phyloP scores from a whole-genome alignment of 108 stramenopile genomes.

The Heterococcus sp. region DNA sequence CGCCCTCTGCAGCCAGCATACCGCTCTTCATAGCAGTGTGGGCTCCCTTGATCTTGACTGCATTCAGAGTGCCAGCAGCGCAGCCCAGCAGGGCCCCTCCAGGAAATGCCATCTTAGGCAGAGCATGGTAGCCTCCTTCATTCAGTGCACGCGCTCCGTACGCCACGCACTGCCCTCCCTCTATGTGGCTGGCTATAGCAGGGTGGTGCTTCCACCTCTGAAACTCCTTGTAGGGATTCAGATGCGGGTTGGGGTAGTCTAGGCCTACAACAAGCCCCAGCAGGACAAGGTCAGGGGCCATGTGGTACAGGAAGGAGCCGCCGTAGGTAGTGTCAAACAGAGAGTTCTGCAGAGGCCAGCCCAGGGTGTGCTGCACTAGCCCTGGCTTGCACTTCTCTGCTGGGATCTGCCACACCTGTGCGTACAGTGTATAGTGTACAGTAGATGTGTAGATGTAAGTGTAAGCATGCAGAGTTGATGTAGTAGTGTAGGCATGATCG shows the following conservation, averaged over 20 bases:
- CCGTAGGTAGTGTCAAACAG: conserved; percentile 76
- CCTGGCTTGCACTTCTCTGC: conserved; percentile 80
- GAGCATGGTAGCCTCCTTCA: conserved; percentile 91
- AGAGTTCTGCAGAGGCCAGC: conserved; percentile 83
- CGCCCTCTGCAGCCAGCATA: conserved; percentile 58
- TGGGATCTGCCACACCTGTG: conserved; percentile 89
- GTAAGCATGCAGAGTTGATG: too few species aligned
- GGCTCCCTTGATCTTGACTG: conserved; percentile 98
- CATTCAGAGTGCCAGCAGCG: conserved; percentile 93
- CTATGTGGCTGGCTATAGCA: conserved; percentile 73
- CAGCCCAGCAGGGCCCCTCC: conserved; percentile 87
- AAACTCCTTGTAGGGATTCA: conserved; percentile 89
- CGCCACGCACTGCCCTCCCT: conserved; percentile 87
- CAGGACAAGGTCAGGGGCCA: conserved; percentile 86
- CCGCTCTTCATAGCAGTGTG: conserved; percentile 96
- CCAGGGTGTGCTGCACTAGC: conserved; percentile 95
- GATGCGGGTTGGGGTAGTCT: conserved; percentile 97
- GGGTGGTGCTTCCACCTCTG: conserved; percentile 97
- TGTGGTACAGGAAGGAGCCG: conserved; percentile 88
- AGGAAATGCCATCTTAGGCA: conserved; percentile 92
- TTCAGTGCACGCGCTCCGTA: conserved; percentile 96
- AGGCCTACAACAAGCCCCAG: conserved; percentile 92
- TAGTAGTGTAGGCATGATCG: too few species aligned
- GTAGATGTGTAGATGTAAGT: too few species aligned
- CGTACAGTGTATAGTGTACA: too few species aligned